Base-by-base conservation (phyloP, 495 filamentous ascomycete genomes). In the Pseudotulostoma volvatum region DNA sequence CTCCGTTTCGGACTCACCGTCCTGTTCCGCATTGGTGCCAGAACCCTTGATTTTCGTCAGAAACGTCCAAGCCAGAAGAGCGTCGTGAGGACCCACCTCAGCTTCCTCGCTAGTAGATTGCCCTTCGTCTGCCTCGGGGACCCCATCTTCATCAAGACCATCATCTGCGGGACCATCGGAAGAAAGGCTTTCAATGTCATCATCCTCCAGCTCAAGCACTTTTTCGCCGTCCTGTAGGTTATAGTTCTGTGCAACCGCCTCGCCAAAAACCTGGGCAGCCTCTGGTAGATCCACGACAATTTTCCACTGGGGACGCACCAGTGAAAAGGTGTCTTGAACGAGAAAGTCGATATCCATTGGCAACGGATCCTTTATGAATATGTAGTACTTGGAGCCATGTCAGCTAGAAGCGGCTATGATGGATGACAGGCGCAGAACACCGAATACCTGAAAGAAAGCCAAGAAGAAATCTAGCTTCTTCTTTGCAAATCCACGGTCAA, bases 401-500 rank as follows among this genome's bases (percentile, higher is more conserved):
- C 17, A 18, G n/a, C 37, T 30, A 13, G 5, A 3, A 15, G 13
- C 4, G 28, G 33, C 2, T 20, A 14, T 4, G 5, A 25, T 11
- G 25, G 5, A 18, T 16, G 2, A 30, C 1, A 36, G 14, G 13
- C 28, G 5, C 9, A 18, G 33, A 9, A 15, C 16, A 16, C 38
- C 43, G 38, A 17, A 40, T 55, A 74, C 73, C 59, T 86, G 90
- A 55, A 96, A 85, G 60, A 95, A 99, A 0, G 80, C 88, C 37
- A 99, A 68, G 66, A 95, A 99, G 59, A 93, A 96, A 51, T 99
- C 90, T 11, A 99, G 71, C 63, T 95, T 99, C 66, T 94, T 96
- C 52, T 86, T 90, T 0, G 87, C 78, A 23, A 78, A 75, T 3
- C 92, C 90, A 38, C 86, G 79, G 56, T 95, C 87, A 52, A 93